Conservation (phyloP, 2,329 filamentous ascomycete species). For the Aquanectria penicillioides region DNA sequence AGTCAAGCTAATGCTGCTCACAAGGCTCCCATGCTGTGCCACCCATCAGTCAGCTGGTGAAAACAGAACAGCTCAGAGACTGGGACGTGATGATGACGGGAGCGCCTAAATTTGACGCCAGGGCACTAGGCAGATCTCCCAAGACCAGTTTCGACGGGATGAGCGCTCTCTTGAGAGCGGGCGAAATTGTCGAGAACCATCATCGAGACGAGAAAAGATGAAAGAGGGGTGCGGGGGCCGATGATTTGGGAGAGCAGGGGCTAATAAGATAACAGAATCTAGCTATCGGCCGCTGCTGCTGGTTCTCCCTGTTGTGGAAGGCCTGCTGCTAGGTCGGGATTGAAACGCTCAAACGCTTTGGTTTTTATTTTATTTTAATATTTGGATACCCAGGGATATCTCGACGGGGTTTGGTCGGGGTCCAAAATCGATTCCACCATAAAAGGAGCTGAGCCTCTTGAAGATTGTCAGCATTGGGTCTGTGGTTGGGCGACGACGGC, state of each 20-base stretch:
- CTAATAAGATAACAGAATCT: background rate
- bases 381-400: constrained; percentile 21
- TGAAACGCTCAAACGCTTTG: too few relatives aligned
- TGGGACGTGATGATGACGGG: constrained; percentile 46
- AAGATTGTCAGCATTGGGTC: background rate
- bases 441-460: too few relatives aligned
- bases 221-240: constrained; percentile 16
- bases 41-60: constrained; percentile 46
- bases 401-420: constrained; percentile 3
- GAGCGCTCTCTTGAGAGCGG: constrained; percentile 66
- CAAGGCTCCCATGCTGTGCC: constrained; percentile 49
- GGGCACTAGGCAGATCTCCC: constrained; percentile 32
- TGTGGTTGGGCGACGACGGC: constrained; percentile 3
- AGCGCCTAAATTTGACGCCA: constrained; percentile 31
- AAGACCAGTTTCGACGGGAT: constrained; percentile 62
- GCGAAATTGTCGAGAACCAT: constrained; percentile 66
- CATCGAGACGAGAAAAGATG: constrained; percentile 32
- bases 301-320: too few relatives aligned
- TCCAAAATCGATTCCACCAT: background rate
- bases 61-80: constrained; percentile 42
- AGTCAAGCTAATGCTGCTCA: constrained; percentile 42
- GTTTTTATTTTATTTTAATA: constrained; percentile 7
- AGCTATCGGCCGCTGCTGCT: too few relatives aligned
- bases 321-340: too few relatives aligned
- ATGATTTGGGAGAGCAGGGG: background rate